These are phyloP conservation scores for Talaromyces stipitatus DNA, from an alignment of 495 filamentous ascomycete genomes.

Conservation along the genomic window DNA sequence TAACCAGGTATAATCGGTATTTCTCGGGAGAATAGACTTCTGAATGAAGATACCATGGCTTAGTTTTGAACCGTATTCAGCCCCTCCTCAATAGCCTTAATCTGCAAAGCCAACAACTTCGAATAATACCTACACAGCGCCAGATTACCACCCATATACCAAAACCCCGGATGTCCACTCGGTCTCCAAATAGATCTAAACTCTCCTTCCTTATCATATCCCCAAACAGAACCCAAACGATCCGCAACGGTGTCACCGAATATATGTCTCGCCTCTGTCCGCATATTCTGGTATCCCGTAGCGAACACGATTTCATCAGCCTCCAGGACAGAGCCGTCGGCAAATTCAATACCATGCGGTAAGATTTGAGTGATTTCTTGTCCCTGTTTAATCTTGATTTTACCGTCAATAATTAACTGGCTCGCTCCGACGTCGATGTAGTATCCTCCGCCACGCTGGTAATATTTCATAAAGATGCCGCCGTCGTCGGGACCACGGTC, in stretches of 20 bases:
- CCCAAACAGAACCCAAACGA: conserved; percentile 65
- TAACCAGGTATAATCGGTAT: no score
- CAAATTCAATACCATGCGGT: conserved; percentile 47
- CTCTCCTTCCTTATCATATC: conserved; percentile 72
- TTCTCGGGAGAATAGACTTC: no score
- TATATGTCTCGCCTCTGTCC: conserved; percentile 48
- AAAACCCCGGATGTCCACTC: conserved; percentile 68
- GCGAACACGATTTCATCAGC: conserved; percentile 77
- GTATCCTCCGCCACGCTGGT: conserved; percentile 66
- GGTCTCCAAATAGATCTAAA: conserved; percentile 60
- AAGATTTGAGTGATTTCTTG: conserved; percentile 48
- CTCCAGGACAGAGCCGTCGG: conserved; percentile 55
- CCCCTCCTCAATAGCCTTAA: conserved; percentile 58
- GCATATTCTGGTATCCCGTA: conserved; percentile 80
- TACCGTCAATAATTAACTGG: conserved; percentile 64
- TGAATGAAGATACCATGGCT: no score
- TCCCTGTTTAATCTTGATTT: conserved; percentile 67
- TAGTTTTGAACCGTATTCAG: background rate
- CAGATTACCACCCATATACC: conserved; percentile 80
- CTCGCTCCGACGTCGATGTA: conserved; percentile 71
- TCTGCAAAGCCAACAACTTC: conserved; percentile 65
- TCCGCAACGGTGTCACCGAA: conserved; percentile 65
- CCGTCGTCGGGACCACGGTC: conserved; percentile 57
- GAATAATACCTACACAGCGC: conserved; percentile 68
- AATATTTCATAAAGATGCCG: conserved; percentile 64